These are phyloP conservation scores for Cymodocea nodosa DNA, from an alignment of 116 monocot species.

Conservation along the genomic window DNA sequence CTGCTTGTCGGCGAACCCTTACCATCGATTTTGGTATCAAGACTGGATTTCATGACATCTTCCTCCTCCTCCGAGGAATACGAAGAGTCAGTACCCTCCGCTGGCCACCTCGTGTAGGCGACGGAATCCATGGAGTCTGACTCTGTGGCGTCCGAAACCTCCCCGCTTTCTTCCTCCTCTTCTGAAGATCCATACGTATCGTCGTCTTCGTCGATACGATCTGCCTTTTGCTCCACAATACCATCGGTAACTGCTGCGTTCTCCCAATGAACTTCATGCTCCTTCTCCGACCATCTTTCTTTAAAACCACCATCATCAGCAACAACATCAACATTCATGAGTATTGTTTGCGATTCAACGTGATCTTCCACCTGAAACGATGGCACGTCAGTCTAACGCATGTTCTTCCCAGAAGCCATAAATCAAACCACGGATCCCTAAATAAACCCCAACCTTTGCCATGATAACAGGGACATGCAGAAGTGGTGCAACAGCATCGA, in stretches of 20 bases:
- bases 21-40: conserved; percentile 1
- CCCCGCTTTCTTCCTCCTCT: not conserved
- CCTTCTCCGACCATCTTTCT: not conserved
- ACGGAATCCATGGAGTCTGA: conserved; percentile 3
- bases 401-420: too few relatives aligned
- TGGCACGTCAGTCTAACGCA: too few relatives aligned
- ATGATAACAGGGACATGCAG: too few relatives aligned
- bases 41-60: not conserved
- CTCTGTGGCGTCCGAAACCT: not conserved
- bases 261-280: not conserved
- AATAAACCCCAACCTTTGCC: too few relatives aligned
- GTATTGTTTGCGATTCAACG: too few relatives aligned
- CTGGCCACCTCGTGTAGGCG: not conserved
- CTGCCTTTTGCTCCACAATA: not conserved
- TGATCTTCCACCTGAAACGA: too few relatives aligned
- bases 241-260: not conserved
- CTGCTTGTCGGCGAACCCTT: not conserved
- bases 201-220: not conserved
- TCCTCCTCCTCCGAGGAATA: conserved; percentile 1
- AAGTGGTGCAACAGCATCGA: too few relatives aligned
- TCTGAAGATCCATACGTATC: not conserved
- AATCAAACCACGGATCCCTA: too few relatives aligned
- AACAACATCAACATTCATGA: too few relatives aligned
- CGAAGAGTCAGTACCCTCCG: conserved; percentile 1
- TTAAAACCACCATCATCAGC: too few relatives aligned